Conservation (phyloP, 2,329 filamentous ascomycete genomes). For the Cercospora zeae-maydis region DNA sequence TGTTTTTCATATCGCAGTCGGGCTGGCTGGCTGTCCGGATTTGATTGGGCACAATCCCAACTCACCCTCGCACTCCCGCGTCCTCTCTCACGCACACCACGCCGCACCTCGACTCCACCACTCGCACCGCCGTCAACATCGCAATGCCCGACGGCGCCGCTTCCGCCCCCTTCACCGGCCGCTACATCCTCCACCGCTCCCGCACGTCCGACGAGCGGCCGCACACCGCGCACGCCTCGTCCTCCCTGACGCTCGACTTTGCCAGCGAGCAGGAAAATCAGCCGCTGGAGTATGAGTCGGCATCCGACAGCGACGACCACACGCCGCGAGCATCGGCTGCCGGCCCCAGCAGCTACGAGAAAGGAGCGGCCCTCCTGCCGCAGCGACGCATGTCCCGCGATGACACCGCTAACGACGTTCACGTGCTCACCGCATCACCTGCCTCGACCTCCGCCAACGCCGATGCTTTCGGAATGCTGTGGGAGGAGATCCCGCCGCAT, state of each 20-base stretch:
- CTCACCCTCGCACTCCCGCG: neutral
- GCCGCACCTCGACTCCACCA: neutral
- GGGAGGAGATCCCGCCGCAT: slow-evolving; percentile 5
- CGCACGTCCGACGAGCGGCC: slow-evolving; percentile 20
- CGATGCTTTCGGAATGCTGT: neutral
- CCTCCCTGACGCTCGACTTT: slow-evolving; percentile 14
- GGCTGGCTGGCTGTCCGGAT: neutral
- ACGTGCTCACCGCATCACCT: slow-evolving; percentile 16
- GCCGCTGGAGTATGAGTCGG: slow-evolving; percentile 9
- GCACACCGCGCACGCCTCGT: slow-evolving; percentile 28
- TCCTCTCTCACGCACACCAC: neutral
- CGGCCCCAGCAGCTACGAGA: slow-evolving; percentile 4
- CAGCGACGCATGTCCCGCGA: slow-evolving; percentile 28
- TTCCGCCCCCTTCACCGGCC: neutral
- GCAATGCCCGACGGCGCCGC: slow-evolving; percentile 1
- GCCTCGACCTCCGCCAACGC: neutral
- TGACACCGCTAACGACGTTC: slow-evolving; percentile 31
- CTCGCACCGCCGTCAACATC: neutral
- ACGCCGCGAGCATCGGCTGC: slow-evolving; percentile 23
- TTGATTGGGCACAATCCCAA: neutral
- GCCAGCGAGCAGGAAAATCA: slow-evolving; percentile 18
- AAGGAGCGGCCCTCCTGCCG: neutral
- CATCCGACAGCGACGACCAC: slow-evolving; percentile 15
- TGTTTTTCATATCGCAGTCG: too few relatives aligned
- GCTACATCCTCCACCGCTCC: slow-evolving; percentile 1